Evolutionary conservation across 768 basidiomycete species (phyloP), one percentile per base, ranked within the genome.

Genomic region (Serendipita sp.): DNA sequence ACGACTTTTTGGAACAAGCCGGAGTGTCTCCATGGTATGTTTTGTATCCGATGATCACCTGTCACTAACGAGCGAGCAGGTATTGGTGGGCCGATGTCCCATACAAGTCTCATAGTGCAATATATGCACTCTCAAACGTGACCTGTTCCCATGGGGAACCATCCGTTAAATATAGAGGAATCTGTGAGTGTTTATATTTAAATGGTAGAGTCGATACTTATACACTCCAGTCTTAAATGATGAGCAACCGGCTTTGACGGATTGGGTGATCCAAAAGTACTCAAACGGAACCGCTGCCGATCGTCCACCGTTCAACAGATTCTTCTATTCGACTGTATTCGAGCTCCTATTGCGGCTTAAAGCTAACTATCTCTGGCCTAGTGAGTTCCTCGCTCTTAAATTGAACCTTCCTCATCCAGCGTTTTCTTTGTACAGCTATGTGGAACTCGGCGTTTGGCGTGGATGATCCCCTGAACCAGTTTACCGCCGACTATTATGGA

Each of bases 31-130:
- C 83, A n/a, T 85, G 83, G 83, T 83, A 80, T 13, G 40, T 40
- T 40, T 40, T 6, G 40, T 5, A 5, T 13, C 6, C 6, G 5
- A 40, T 6, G 65, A 52, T 18, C 13, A 40, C 6, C 40, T 40
- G 5, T 40, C 13, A 13, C 13, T 40, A 5, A 18, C n/a, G 8
- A 8, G 5, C 34, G 46, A 8, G 50, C 3, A 64, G 71, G 70
- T 72, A 66, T 63, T 85, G 81, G 82, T 88, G 86, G 86, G 83
- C 85, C n/a, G 86, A 88, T 71, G 86, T 86, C 18, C 83, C 83
- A 6, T 76, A 79, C 0, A 79, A 78, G 15, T 74, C 75, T 36
- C 78, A 83, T 40, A 70, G 75, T 6, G 71, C 79, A 40, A 66
- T 87, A 27, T 81, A 78, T 66, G 78, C 66, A 52, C 50, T 31